Evolutionary conservation across 768 basidiomycete species (phyloP), one percentile per base, ranked within the genome.

Genomic region (Hydnomerulius pinastri): DNA sequence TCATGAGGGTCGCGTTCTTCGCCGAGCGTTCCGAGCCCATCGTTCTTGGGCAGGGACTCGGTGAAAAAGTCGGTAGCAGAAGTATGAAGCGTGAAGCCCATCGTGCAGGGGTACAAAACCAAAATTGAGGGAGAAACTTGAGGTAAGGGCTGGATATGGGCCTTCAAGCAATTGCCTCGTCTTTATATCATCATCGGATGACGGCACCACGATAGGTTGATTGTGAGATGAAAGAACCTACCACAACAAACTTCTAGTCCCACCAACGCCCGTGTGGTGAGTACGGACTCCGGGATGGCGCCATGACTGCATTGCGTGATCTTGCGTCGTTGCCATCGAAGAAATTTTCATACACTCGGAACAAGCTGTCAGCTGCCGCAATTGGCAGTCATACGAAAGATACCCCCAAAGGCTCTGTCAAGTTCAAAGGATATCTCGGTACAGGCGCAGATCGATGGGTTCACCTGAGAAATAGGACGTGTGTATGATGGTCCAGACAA

Each of bases 1-100:
- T 69, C 58, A 58, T 87, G 87, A 15, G 83, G 85, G 55, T 85
- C 73, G 18, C 71, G 68, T 24, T 64, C 41, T 28, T 43, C 52
- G 40, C 43, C 24, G 24, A 20, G 33, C 13, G 10, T 25, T 13
- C 11, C 35, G 13, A 44, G 15, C 13, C 6, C 17, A 23, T 20
- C 44, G 32, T 36, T 38, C 13, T 44, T 30, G 0, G 27, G 27
- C n/a, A 50, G 44, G 15, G 25, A n/a, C 6, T 37, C 54, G 18
- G 29, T 18, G 28, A 46, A 38, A 25, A 21, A 36, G 15, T 52
- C 48, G 11, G 38, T 7, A 32, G 36, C 13, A 30, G 8, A 37
- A 23, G 54, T 51, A 8, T 48, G 24, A 2, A 56, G 38, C n/a
- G 49, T 39, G 4, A 58, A 45, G 32, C 65, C 65, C 64, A 66